Evolutionary conservation across 768 basidiomycete species (phyloP), one percentile per base, ranked within the genome.

Genomic region (Podaxis sp.): DNA sequence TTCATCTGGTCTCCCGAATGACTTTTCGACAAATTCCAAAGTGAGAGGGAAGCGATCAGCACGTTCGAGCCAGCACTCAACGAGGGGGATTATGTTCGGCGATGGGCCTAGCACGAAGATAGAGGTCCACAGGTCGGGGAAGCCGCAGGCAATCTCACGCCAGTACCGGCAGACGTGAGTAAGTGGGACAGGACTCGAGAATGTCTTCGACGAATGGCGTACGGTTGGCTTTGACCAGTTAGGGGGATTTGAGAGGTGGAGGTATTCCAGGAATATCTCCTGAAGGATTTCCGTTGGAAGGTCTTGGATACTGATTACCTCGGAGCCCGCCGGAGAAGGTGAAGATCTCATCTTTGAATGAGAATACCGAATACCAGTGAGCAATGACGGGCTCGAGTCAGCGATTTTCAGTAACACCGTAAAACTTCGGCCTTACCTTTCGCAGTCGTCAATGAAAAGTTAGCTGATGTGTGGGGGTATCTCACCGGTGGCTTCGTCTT

Each of bases 111-210:
- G 38, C 22, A 61, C 37, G n/a, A 55, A 41, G 4, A 48, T 26
- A 41, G 17, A 17, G 5, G 52, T 48, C 60, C 60, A 62, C 13
- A 62, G 22, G 10, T 26, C n/a, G 2, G 37, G 15, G 40, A 36
- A 7, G 2, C 13, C 7, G 15, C 40, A 30, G 6, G 60, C 53
- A 11, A 62, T 41, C 17, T 33, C 33, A 26, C 60, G 52, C 60
- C 53, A 62, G 17, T 20, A 17, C n/a, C 20, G 15, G 36, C 53
- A 56, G 53, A 62, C 60, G 41, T 55, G 60, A 7, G 44, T 55
- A 30, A 62, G 53, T 53, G 57, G 44, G 8, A 49, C 17, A 1
- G 57, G 57, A 20, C 24, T 36, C 8, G 57, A 28, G 48, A 58
- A 58, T 49, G 57, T 48, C 28, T 10, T 22, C 11, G n/a, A 28